Evolutionary conservation across 495 filamentous ascomycete genomes (phyloP).

Genomic region (Aspergillus funiculosus): DNA sequence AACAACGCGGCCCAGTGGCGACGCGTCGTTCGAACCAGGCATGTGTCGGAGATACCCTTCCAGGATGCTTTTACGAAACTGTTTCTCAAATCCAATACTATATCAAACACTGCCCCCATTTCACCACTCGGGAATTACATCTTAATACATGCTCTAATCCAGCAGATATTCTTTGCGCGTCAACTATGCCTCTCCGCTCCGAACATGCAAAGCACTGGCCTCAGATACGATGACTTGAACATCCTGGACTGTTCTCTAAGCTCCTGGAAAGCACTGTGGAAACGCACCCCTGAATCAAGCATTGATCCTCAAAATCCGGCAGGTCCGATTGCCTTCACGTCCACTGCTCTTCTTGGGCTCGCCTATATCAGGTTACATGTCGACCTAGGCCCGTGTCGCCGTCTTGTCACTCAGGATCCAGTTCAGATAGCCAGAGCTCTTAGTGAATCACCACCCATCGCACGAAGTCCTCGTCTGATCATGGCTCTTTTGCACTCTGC

Average conservation of each 20-base stretch:
- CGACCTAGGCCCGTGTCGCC: conserved; percentile 42
- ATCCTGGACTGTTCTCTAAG: conserved; percentile 40
- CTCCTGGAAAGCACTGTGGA: conserved; percentile 51
- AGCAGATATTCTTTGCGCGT: conserved; percentile 49
- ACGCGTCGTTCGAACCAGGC: conserved; percentile 32
- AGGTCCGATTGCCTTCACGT: conserved; percentile 50
- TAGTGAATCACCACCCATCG: conserved; percentile 35
- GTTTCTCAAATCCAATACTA: conserved; percentile 33
- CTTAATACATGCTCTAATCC: conserved; percentile 48
- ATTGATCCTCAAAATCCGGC: conserved; percentile 49
- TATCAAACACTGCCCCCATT: conserved; percentile 44
- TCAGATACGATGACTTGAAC: conserved; percentile 42
- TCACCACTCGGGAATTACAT: conserved; percentile 52
- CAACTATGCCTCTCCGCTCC: conserved; percentile 44
- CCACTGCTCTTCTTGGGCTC: conserved; percentile 48
- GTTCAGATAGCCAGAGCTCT: conserved; percentile 39
- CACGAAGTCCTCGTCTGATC: conserved; percentile 43
- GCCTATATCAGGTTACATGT: conserved; percentile 50
- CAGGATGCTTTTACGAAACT: conserved; percentile 46
- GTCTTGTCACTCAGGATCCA: conserved; percentile 45
- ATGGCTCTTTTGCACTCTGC: conserved; percentile 49
- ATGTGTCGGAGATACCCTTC: conserved; percentile 38
- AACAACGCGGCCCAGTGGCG: conserved; percentile 43
- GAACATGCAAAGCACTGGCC: conserved; percentile 37
- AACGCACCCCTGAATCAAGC: conserved; percentile 47